Evolutionary conservation across 2,329 filamentous ascomycete genomes (phyloP).

Genomic region (Pleomassaria siparia): DNA sequence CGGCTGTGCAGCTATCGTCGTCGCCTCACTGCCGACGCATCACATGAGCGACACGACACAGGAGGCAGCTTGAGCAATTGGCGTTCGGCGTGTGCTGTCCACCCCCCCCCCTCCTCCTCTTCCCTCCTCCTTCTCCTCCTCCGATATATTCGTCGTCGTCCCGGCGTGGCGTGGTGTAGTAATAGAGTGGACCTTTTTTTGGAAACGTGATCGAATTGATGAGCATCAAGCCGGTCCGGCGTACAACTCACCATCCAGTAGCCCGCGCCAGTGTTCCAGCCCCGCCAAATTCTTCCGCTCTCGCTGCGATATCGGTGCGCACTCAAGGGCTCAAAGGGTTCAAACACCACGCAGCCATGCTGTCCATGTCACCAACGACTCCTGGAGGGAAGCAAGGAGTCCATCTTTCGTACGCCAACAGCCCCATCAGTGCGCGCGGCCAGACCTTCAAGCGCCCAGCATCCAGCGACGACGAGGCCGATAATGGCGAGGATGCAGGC

Average conservation of each 20-base stretch:
- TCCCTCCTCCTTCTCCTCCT: neutral
- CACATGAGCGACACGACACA: conserved; percentile 5
- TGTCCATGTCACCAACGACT: conserved; percentile 36
- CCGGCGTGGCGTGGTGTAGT: neutral
- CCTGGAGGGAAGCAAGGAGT: conserved; percentile 28
- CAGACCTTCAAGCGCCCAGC: conserved; percentile 41
- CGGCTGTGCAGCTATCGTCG: neutral
- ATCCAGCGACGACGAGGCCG: conserved; percentile 40
- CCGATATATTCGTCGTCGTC: neutral
- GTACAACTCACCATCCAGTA: neutral
- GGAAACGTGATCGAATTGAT: neutral
- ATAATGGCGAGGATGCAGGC: conserved; percentile 30
- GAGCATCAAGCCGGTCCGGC: too few relatives aligned
- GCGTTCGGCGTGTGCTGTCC: neutral
- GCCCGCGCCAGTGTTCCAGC: neutral
- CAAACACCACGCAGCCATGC: conserved; percentile 10
- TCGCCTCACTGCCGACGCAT: conserved; percentile 3
- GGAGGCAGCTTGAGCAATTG: neutral
- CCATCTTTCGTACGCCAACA: conserved; percentile 31
- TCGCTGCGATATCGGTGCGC: conserved; percentile 18
- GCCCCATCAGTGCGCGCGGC: conserved; percentile 31
- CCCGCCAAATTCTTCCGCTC: conserved; percentile 6
- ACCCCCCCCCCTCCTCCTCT: too few relatives aligned
- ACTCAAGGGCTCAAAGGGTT: conserved; percentile 2
- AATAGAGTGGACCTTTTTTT: neutral